Conservation (phyloP, 1,284 basidiomycete genomes). For the Sporisorium scitamineum region DNA sequence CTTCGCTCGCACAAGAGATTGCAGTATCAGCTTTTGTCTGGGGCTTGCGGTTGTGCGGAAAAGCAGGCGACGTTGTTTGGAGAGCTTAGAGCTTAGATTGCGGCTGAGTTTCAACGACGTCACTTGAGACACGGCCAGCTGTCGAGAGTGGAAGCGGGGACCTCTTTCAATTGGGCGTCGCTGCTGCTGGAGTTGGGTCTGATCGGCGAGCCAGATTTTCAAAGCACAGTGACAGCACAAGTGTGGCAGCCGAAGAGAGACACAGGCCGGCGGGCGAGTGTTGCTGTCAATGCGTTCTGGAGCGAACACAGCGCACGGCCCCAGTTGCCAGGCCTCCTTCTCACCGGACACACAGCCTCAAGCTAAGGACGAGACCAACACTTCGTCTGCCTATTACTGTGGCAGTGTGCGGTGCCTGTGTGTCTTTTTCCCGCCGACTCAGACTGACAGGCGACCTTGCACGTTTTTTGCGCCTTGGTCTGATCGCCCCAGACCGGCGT, state of each 20-base stretch:
- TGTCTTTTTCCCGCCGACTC: background rate
- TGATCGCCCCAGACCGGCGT: background rate
- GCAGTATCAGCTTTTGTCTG: too few species aligned
- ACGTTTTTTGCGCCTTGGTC: background rate
- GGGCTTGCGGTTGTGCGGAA: background rate
- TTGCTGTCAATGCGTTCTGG: background rate
- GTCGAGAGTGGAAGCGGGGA: too few species aligned
- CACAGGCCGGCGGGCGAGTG: background rate
- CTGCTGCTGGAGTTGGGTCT: background rate
- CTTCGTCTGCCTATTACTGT: background rate
- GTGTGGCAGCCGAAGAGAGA: background rate
- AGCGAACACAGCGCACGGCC: constrained; percentile 1
- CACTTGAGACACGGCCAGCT: too few species aligned
- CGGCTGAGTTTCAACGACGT: constrained; percentile 3
- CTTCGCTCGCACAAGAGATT: too few species aligned
- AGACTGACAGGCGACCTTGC: too few species aligned
- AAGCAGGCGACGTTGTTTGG: background rate
- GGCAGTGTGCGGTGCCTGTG: background rate
- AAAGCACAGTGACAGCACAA: background rate
- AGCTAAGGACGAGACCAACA: background rate
- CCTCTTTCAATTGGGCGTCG: too few species aligned
- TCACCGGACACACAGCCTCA: background rate
- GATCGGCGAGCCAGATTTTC: background rate
- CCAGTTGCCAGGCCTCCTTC: too few species aligned
- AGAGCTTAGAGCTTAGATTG: background rate